Conservation (phyloP, 805 yeast species). For the Torulaspora delbrueckii region DNA sequence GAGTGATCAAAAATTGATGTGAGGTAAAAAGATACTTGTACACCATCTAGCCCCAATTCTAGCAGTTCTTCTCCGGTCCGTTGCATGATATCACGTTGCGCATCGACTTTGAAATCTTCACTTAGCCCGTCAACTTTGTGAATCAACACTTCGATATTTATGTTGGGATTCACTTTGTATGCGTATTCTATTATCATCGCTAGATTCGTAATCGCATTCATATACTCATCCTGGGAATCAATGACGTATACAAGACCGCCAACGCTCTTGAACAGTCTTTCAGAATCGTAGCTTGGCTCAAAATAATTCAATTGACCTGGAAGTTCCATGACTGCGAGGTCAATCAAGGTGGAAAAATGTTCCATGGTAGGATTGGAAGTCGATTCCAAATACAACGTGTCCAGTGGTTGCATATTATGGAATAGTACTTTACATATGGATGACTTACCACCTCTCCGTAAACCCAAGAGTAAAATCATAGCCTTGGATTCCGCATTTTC, state of each 20-base stretch:
- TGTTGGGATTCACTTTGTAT: slow-evolving; percentile 71
- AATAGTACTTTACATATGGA: slow-evolving; percentile 94
- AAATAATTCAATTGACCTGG: slow-evolving; percentile 92
- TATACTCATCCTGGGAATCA: slow-evolving; percentile 92
- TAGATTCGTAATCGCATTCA: slow-evolving; percentile 83
- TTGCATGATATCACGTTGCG: slow-evolving; percentile 95
- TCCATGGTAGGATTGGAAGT: slow-evolving; percentile 87
- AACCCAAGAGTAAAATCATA: slow-evolving; percentile 83
- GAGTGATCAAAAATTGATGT: slow-evolving; percentile 95
- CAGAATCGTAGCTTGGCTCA: slow-evolving; percentile 79
- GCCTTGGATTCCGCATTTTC: slow-evolving; percentile 53
- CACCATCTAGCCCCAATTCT: slow-evolving; percentile 87
- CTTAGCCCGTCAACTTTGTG: slow-evolving; percentile 94
- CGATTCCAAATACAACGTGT: slow-evolving; percentile 83
- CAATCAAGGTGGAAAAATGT: slow-evolving; percentile 76
- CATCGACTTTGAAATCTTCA: slow-evolving; percentile 90
- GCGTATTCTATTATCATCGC: slow-evolving; percentile 87
- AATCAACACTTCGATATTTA: slow-evolving; percentile 86
- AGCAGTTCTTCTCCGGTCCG: slow-evolving; percentile 88
- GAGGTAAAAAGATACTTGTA: slow-evolving; percentile 82
- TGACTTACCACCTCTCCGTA: slow-evolving; percentile 87
- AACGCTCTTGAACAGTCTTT: slow-evolving; percentile 67
- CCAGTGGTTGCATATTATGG: slow-evolving; percentile 93
- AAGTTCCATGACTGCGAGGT: slow-evolving; percentile 83
- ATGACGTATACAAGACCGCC: slow-evolving; percentile 93